Evolutionary conservation across 2,329 filamentous ascomycete genomes (phyloP), one percentile per base, ranked within the genome.

Genomic region (Microcyclospora tardicrescens): DNA sequence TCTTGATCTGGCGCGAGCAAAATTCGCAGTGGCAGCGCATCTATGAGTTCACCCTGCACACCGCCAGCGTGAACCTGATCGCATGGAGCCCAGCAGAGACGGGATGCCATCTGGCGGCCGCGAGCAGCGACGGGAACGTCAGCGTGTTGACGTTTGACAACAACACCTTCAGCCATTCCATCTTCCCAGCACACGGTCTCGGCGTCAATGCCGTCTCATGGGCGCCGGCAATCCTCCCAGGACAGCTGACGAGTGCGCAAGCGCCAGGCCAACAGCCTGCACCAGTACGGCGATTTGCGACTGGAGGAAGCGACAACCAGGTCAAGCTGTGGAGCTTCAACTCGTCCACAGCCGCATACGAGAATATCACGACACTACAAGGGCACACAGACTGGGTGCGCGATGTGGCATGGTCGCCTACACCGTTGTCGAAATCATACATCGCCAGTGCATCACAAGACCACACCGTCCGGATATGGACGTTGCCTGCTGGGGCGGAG

Each of bases 381-480:
- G 91, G 91, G 46, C 91, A 98, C 65, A 75, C 77, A 5, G 91
- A 96, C 67, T 98, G 91, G 91, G 91, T 98, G 39, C 79, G 91
- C 47, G 91, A 98, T 61, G 91, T 98, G 10, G 84, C 89, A 11
- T 98, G 91, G 91, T 89, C 83, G 36, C 91, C 91, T 10, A 95
- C 86, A 16, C 84, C 96, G 40, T 72, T 98, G 42, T 84, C 87
- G 54, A 95, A 94, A 72, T 85, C 81, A 42, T 98, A 98, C 67
- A 95, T 98, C 58, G 91, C 91, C 24, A 89, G 82, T 35, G 91
- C 89, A 10, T 87, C 82, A 38, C 87, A 96, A 67, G 91, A 98
- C 63, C 93, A 93, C 73, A 95, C 86, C 8, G 89, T 96, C 45
- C 79, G 86, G 50, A 95, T 98, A 65, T 98, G 91, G 91, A 96